Base-by-base conservation (phyloP, 805 yeast genomes). In the Lipomyces yamanashiensis region DNA sequence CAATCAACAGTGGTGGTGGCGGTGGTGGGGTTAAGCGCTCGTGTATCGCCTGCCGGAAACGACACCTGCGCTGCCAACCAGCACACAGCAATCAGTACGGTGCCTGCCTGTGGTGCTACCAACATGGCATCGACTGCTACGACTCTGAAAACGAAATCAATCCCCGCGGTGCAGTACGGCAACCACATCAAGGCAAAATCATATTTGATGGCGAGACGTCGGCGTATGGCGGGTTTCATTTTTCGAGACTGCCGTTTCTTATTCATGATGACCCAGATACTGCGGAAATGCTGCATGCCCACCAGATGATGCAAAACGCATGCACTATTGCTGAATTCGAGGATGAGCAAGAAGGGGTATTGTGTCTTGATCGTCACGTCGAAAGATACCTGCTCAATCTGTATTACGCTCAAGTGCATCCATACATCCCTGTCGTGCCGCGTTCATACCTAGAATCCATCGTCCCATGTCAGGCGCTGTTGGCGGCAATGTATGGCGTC, bases 401-500 rank as follows among this genome's bases (percentile, higher is more conserved):
- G 4, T 61, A 61, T 62, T 61, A 61, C 36, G 9, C 60, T 6
- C 59, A 43, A 19, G 64, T 61, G 40, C 60, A 61, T 17, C 59
- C 64, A n/a, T 61, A 61, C 51, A 61, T 61, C 23, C 64, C 64
- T 9, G 56, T 61, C 51, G 64, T 61, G 21, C 64, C 64, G 28
- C 61, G 60, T 2, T 23, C 55, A 34, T 53, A 61, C 44, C 40
- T 61, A 19, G 54, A 61, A 13, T 37, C 60, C 15, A 49, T 48
- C 19, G 51, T 36, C 23, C 64, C 57, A 9, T 37, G 47, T 7
- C 64, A 61, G 37, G 34, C 34, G 28, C 48, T 61, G 40, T 39
- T 61, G n/a, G 44, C 64, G 9, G 60, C 64, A 51, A 61, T 61
- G 61, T 61, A 61, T 45, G 64, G 64, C n/a, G 61, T 61, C 36